Evolutionary conservation across 257 asterid genomes (phyloP).

Genomic region (Craterostigma plantagineum): DNA sequence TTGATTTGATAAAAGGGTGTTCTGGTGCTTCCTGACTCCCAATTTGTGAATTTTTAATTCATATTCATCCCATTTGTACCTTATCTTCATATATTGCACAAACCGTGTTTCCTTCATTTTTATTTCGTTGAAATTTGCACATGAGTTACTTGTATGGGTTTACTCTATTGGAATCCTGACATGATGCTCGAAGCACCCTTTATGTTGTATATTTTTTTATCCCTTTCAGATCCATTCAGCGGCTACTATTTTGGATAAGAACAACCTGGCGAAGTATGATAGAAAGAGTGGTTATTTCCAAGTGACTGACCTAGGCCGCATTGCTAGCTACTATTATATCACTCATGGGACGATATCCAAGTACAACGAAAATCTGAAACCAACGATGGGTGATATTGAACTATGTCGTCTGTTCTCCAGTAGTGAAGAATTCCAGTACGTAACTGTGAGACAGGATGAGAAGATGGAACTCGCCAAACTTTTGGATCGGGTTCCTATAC

Average conservation of each 20-base stretch:
- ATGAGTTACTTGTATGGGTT: too few species aligned
- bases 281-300: conserved; percentile 53
- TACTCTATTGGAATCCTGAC: too few species aligned
- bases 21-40: too few species aligned
- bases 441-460: conserved; percentile 45
- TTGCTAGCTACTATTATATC: conserved; percentile 43
- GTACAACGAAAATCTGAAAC: conserved; percentile 44
- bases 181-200: too few species aligned
- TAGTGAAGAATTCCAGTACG: conserved; percentile 46
- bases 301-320: conserved; percentile 48
- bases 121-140: too few species aligned
- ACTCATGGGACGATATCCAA: conserved; percentile 39
- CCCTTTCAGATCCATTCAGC: conserved; percentile 43
- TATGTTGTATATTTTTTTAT: too few species aligned
- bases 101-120: too few species aligned
- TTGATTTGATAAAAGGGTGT: too few species aligned
- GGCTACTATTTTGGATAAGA: conserved; percentile 31
- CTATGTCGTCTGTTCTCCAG: conserved; percentile 49
- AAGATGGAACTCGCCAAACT: conserved; percentile 51
- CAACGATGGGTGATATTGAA: conserved; percentile 55
- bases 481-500: conserved; percentile 41
- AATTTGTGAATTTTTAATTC: too few species aligned
- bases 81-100: too few species aligned
- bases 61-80: too few species aligned
- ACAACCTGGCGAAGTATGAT: conserved; percentile 42